Evolutionary conservation across 352 stramenopile genomes (phyloP).

Genomic region (Pythium volutum): DNA sequence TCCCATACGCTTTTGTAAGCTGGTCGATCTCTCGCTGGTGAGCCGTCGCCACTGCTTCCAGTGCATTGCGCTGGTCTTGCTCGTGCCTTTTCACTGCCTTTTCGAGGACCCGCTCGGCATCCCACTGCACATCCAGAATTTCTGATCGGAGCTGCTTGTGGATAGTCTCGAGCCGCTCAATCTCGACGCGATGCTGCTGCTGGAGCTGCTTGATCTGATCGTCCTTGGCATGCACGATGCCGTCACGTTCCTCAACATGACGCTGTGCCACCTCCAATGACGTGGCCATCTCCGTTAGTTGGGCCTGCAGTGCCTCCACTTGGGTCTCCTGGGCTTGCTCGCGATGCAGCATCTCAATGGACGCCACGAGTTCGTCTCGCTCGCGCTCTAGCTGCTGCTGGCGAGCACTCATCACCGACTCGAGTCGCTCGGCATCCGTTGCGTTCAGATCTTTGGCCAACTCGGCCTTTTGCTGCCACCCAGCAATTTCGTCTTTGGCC

Average conservation of each 20-base stretch:
- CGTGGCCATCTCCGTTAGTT: constrained; percentile 12
- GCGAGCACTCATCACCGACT: constrained; percentile 21
- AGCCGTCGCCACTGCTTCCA: background rate
- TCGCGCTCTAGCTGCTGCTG: constrained; percentile 20
- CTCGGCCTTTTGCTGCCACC: constrained; percentile 31
- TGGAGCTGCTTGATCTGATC: constrained; percentile 1
- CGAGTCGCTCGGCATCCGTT: constrained; percentile 27
- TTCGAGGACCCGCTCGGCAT: background rate
- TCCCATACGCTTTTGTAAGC: background rate
- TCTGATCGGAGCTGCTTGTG: background rate
- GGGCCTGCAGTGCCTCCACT: background rate
- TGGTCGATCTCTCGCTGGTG: background rate
- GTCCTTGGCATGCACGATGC: background rate
- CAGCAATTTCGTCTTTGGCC: constrained; percentile 28
- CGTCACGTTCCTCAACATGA: background rate
- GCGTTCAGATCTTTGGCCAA: constrained; percentile 22
- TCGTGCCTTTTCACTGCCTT: background rate
- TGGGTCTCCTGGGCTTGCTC: background rate
- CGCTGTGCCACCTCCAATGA: constrained; percentile 1
- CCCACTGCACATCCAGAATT: background rate
- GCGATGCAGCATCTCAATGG: background rate
- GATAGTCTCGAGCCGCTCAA: constrained; percentile 7
- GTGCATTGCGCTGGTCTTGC: background rate
- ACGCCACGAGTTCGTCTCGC: background rate
- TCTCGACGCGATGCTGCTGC: background rate